Conservation (phyloP, 495 filamentous ascomycete genomes). For the Penicillium soppii region DNA sequence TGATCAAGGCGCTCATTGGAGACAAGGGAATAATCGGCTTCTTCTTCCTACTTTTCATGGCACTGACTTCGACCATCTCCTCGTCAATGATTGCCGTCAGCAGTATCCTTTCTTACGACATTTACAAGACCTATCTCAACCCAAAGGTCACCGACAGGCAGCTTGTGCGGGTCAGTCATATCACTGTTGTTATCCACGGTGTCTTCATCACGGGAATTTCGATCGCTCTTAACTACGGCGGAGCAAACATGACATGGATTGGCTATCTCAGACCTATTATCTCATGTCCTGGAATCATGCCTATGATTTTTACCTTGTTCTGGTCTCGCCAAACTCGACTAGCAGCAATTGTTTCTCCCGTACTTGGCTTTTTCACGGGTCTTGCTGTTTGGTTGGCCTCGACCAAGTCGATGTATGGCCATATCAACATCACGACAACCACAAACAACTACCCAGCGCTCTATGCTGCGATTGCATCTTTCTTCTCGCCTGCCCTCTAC, state of each 20-base stretch:
- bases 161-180: slow-evolving; percentile 36
- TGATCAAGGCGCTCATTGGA: slow-evolving; percentile 50
- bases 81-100: slow-evolving; percentile 49
- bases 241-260: slow-evolving; percentile 44
- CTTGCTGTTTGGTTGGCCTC: slow-evolving; percentile 37
- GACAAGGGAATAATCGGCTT: slow-evolving; percentile 47
- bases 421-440: slow-evolving; percentile 33
- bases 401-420: slow-evolving; percentile 32
- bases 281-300: slow-evolving; percentile 39
- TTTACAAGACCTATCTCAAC: slow-evolving; percentile 58
- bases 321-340: slow-evolving; percentile 40
- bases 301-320: slow-evolving; percentile 33
- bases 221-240: slow-evolving; percentile 38
- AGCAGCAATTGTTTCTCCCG: slow-evolving; percentile 32
- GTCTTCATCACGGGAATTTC: slow-evolving; percentile 39
- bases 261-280: slow-evolving; percentile 37
- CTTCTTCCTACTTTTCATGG: slow-evolving; percentile 56
- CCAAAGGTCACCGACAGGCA: slow-evolving; percentile 33
- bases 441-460: slow-evolving; percentile 30
- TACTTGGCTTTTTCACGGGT: slow-evolving; percentile 37
- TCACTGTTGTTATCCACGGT: slow-evolving; percentile 37
- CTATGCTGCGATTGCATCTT: slow-evolving; percentile 35
- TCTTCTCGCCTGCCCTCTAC: slow-evolving; percentile 37
- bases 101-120: slow-evolving; percentile 44
- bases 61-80: slow-evolving; percentile 48